Evolutionary conservation across 768 basidiomycete genomes (phyloP), one percentile per base, ranked within the genome.

Genomic region (Pleurotus tuoliensis): DNA sequence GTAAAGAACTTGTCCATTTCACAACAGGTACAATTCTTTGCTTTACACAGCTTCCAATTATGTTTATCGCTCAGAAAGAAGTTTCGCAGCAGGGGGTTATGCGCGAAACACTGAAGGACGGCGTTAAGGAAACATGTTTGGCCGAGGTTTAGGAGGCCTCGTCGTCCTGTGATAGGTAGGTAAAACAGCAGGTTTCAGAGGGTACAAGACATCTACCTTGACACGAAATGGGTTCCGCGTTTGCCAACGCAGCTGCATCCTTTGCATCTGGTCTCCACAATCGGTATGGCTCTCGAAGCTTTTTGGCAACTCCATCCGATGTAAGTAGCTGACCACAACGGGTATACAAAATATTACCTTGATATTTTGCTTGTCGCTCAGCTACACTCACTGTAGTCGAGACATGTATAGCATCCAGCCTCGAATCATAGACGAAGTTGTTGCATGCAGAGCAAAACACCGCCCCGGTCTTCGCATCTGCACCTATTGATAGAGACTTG

Each of bases 81-180:
- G 62, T 92, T 89, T 34, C 92, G 83, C 4, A 98, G 74, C 4
- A 96, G 76, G 0, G 96, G 95, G 63, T 97, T 98, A 70, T 92
- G 89, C 6, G 91, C 76, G 63, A 98, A 87, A 11, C 83, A 84
- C 69, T 98, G 96, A 9, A 98, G 79, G 18, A 97, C 85, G 51
- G 88, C 93, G 61, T 93, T 96, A 63, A 98, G 79, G 73, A 94
- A 98, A 66, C 96, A 98, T 0, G 94, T 98, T 68, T 94, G 88
- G 1, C 93, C 92, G 0, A 96, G 82, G 69, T 96, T 95, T 43
- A 93, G 73, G 3, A 96, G 76, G 0, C 94, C 93, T 56, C 90
- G 79, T n/a, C 90, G 84, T 51, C 86, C 92, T 92, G 44, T 8
- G 11, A 34, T 22, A 34, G 38, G 53, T 9, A 20, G 41, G 37